These are phyloP conservation scores for Cantharellus anzutake DNA, from an alignment of 768 basidiomycete genomes.

Conservation along the genomic window DNA sequence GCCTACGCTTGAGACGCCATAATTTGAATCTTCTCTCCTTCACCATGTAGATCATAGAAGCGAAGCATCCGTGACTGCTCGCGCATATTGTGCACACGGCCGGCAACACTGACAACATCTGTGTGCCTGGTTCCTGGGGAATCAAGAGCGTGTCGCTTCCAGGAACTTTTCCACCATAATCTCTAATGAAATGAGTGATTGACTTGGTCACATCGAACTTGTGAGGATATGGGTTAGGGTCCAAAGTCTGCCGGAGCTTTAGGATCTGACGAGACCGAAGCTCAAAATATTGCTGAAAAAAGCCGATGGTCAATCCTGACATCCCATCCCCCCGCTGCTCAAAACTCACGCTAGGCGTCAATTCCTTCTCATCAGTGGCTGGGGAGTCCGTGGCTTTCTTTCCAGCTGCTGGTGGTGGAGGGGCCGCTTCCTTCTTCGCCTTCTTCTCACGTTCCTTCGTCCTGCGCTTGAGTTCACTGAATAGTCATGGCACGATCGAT, in stretches of 20 bases:
- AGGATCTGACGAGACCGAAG: slow-evolving; percentile 76
- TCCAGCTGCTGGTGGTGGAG: slow-evolving; percentile 2
- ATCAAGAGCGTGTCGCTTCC: slow-evolving; percentile 18
- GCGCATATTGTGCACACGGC: slow-evolving; percentile 82
- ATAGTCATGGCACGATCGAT: background rate
- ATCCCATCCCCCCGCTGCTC: background rate
- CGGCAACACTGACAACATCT: slow-evolving; percentile 52
- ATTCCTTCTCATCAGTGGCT: slow-evolving; percentile 50
- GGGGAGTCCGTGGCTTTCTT: slow-evolving; percentile 14
- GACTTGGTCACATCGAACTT: slow-evolving; percentile 85
- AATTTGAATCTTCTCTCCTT: slow-evolving; percentile 86
- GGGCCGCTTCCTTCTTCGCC: slow-evolving; percentile 55
- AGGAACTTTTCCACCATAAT: slow-evolving; percentile 55
- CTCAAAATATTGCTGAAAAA: slow-evolving; percentile 83
- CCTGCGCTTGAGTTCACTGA: slow-evolving; percentile 84
- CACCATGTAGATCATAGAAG: slow-evolving; percentile 89
- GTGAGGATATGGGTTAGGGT: slow-evolving; percentile 95
- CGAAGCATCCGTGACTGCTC: slow-evolving; percentile 62
- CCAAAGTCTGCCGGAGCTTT: slow-evolving; percentile 62
- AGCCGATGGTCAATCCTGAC: background rate
- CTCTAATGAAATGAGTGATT: slow-evolving; percentile 48
- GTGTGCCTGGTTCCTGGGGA: slow-evolving; percentile 33
- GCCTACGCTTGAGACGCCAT: slow-evolving; percentile 68
- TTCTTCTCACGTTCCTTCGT: slow-evolving; percentile 61
- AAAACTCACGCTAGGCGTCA: slow-evolving; percentile 70